Conservation (phyloP, 2,329 filamentous ascomycete species). For the Diaporthe eres region DNA sequence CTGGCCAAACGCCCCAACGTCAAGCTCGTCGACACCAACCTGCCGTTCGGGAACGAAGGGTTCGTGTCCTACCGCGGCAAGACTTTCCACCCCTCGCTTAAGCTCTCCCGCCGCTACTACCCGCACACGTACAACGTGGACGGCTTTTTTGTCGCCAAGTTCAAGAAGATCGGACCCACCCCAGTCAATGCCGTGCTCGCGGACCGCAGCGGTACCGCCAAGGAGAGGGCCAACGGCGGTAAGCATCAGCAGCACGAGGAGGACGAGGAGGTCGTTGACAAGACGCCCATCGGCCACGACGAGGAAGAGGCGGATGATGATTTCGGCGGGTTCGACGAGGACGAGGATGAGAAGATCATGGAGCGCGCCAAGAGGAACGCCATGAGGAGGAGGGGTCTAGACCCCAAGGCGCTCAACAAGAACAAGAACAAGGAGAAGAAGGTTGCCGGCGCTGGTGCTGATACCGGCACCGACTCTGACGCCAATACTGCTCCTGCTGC, state of each 20-base stretch:
- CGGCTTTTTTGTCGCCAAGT: constrained; percentile 98
- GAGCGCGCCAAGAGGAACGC: constrained; percentile 80
- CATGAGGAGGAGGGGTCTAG: constrained; percentile 80
- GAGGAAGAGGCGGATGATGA: constrained; percentile 63
- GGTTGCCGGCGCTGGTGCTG: constrained; percentile 6
- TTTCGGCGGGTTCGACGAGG: constrained; percentile 83
- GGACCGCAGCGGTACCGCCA: constrained; percentile 46
- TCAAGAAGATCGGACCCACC: constrained; percentile 90
- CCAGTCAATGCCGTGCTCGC: constrained; percentile 68
- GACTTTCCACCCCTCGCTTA: constrained; percentile 88
- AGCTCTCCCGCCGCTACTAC: constrained; percentile 87
- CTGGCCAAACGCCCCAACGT: constrained; percentile 94
- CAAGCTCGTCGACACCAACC: constrained; percentile 89
- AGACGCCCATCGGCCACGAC: constrained; percentile 73
- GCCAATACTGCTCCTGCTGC: background rate
- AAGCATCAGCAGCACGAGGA: constrained; percentile 38
- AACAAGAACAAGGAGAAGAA: constrained; percentile 44
- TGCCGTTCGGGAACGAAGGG: constrained; percentile 92
- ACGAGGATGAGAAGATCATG: constrained; percentile 80
- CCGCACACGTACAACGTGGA: constrained; percentile 95
- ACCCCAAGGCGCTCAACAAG: constrained; percentile 72
- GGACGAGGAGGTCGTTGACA: constrained; percentile 71
- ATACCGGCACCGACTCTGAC: background rate
- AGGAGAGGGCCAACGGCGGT: constrained; percentile 21
- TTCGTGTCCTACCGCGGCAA: constrained; percentile 94